phyloP scores from a whole-genome alignment of 441 rosid species.

The Mallotus japonicus region DNA sequence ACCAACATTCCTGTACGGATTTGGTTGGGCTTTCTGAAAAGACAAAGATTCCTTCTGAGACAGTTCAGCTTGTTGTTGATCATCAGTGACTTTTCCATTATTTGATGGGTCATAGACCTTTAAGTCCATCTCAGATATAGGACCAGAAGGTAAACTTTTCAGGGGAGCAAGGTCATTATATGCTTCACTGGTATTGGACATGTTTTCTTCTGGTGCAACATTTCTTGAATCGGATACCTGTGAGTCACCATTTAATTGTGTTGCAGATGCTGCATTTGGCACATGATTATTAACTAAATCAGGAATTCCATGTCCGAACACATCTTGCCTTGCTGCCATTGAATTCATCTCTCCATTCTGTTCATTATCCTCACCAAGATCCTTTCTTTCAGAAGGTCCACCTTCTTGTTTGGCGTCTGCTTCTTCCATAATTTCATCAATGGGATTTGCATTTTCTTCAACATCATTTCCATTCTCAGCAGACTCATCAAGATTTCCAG shows the following conservation, averaged over 20 bases:
- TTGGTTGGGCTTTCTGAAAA: slow-evolving; percentile 52
- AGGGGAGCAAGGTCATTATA: slow-evolving; percentile 48
- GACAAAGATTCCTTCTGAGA: slow-evolving; percentile 49
- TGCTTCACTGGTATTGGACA: slow-evolving; percentile 43
- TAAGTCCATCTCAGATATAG: slow-evolving; percentile 50
- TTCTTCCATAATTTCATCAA: slow-evolving; percentile 51
- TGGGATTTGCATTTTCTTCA: slow-evolving; percentile 32
- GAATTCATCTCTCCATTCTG: slow-evolving; percentile 42
- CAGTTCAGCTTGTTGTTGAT: slow-evolving; percentile 39
- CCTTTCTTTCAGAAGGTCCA: slow-evolving; percentile 45
- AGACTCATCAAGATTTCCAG: slow-evolving; percentile 34
- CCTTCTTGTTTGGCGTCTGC: slow-evolving; percentile 43
- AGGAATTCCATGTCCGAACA: slow-evolving; percentile 42
- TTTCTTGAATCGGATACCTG: slow-evolving; percentile 51
- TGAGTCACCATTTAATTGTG: slow-evolving; percentile 52
- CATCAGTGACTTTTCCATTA: slow-evolving; percentile 55
- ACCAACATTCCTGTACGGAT: slow-evolving; percentile 82
- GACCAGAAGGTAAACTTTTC: slow-evolving; percentile 51
- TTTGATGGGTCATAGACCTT: slow-evolving; percentile 50
- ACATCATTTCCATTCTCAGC: slow-evolving; percentile 4
- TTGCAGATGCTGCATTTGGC: slow-evolving; percentile 54
- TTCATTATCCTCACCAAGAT: slow-evolving; percentile 37
- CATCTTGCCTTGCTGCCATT: slow-evolving; percentile 38
- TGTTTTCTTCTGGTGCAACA: slow-evolving; percentile 49
- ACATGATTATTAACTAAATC: slow-evolving; percentile 36